Conservation (phyloP, 1,284 basidiomycete genomes). For the Lignosus rhinocerotis region DNA sequence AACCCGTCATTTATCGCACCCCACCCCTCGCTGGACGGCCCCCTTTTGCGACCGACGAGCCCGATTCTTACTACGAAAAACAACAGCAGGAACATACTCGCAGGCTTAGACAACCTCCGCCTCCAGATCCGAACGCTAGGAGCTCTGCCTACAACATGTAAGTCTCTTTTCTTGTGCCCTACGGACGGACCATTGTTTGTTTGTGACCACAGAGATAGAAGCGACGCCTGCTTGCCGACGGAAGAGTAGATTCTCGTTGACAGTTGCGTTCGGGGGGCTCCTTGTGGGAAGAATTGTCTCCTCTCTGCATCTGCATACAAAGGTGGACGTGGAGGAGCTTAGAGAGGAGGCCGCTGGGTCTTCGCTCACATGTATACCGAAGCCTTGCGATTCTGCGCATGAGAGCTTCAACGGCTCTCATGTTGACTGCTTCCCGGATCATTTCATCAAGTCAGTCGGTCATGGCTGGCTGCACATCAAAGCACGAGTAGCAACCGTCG, state of each 20-base stretch:
- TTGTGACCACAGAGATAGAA: conserved; percentile 5
- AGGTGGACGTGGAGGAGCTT: too few relatives aligned
- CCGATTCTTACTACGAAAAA: conserved; percentile 57
- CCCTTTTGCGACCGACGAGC: conserved; percentile 68
- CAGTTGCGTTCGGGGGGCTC: neutral
- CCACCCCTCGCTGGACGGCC: conserved; percentile 61
- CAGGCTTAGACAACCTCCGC: conserved; percentile 39
- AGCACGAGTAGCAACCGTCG: too few relatives aligned
- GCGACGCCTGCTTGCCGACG: conserved; percentile 3
- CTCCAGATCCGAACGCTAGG: conserved; percentile 44
- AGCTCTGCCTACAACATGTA: conserved; percentile 68
- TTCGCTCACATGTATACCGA: too few relatives aligned
- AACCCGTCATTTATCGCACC: conserved; percentile 33
- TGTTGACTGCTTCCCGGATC: too few relatives aligned
- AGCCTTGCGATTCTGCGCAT: too few relatives aligned
- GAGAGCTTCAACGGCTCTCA: too few relatives aligned
- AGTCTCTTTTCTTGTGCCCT: conserved; percentile 29
- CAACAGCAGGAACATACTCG: conserved; percentile 39
- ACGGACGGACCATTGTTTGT: neutral
- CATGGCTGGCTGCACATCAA: too few relatives aligned
- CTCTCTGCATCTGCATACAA: neutral
- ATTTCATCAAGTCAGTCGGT: too few relatives aligned
- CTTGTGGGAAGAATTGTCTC: neutral
- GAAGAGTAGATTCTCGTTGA: neutral
- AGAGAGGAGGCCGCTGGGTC: too few relatives aligned